Conservation (phyloP, 495 filamentous ascomycete species). For the Corynascus novoguineensis region DNA sequence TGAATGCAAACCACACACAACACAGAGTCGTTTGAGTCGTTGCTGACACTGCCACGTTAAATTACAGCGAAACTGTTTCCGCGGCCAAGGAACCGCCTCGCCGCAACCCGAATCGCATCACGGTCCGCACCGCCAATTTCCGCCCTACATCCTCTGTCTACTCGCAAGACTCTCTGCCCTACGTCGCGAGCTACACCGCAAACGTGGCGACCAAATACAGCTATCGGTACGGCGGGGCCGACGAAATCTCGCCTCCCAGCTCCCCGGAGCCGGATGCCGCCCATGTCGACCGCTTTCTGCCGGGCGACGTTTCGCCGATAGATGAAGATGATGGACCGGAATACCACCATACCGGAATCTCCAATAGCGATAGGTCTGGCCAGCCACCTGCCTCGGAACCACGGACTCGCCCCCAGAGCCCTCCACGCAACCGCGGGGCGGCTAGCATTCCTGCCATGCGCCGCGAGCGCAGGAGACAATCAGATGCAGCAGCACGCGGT, state of each 20-base stretch:
- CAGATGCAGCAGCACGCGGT: slow-evolving; percentile 36
- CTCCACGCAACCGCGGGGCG: slow-evolving; percentile 16
- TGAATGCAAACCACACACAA: neutral
- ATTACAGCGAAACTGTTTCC: slow-evolving; percentile 29
- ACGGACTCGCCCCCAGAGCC: slow-evolving; percentile 8
- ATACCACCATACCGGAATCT: neutral
- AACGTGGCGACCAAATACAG: slow-evolving; percentile 31
- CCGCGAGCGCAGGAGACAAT: slow-evolving; percentile 41
- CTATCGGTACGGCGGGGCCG: slow-evolving; percentile 31
- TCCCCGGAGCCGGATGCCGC: slow-evolving; percentile 37
- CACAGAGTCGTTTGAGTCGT: neutral
- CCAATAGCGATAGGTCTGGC: neutral
- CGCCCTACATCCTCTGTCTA: slow-evolving; percentile 40
- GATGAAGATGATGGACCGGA: slow-evolving; percentile 35
- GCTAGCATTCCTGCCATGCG: slow-evolving; percentile 49
- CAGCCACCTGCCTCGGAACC: neutral
- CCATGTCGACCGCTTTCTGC: slow-evolving; percentile 21
- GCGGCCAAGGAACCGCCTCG: slow-evolving; percentile 31
- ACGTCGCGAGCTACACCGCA: slow-evolving; percentile 27
- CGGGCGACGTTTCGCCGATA: slow-evolving; percentile 48
- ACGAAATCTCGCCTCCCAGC: slow-evolving; percentile 45
- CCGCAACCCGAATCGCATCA: slow-evolving; percentile 30
- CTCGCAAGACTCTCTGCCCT: slow-evolving; percentile 30
- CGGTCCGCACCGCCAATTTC: slow-evolving; percentile 29
- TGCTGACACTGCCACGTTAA: slow-evolving; percentile 6